Evolutionary conservation across 306 rosid species (phyloP).

Genomic region (Ceratonia siliqua): DNA sequence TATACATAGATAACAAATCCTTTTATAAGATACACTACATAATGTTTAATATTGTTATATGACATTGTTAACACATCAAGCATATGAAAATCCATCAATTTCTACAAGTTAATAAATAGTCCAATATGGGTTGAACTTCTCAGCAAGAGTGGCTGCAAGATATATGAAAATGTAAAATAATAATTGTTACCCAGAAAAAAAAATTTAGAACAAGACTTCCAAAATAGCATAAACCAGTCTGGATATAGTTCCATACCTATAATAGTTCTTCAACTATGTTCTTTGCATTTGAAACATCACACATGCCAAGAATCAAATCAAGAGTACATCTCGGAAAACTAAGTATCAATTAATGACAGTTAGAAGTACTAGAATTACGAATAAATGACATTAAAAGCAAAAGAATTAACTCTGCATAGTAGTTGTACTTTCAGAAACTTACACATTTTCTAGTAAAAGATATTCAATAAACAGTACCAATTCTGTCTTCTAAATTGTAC

Average conservation of each 20-base stretch:
- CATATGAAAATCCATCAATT: too few species aligned
- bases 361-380: conserved; percentile 25
- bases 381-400: neutral
- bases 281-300: conserved; percentile 97
- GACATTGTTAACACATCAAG: too few species aligned
- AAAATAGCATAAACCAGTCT: conserved; percentile 24
- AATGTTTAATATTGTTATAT: too few species aligned
- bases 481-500: neutral
- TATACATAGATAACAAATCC: too few species aligned
- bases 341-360: conserved; percentile 40
- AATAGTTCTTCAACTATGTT: conserved; percentile 96
- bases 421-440: neutral
- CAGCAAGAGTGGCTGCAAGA: conserved; percentile 93
- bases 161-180: conserved; percentile 37
- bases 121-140: too few species aligned
- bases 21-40: too few species aligned
- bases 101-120: too few species aligned
- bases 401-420: conserved; percentile 1
- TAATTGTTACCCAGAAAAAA: too few species aligned
- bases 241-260: conserved; percentile 62
- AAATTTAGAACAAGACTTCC: conserved; percentile 13
- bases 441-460: neutral
- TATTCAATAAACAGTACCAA: neutral
- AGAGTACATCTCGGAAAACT: conserved; percentile 98
- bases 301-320: conserved; percentile 98